phyloP scores from a whole-genome alignment of 1,284 basidiomycete genomes.

The Cronartium quercuum region DNA sequence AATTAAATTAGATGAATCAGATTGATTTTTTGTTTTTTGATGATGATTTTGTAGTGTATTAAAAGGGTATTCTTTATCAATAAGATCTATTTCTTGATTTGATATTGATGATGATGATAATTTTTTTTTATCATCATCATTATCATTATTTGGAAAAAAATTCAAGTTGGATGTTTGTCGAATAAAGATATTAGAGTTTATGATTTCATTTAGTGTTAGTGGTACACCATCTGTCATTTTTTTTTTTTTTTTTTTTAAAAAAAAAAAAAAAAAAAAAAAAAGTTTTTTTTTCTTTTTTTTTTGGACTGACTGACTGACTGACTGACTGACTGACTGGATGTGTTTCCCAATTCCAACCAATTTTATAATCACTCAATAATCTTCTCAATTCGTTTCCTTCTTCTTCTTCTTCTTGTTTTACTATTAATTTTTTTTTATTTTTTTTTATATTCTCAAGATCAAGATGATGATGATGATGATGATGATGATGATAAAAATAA shows the following conservation, averaged over 20 bases:
- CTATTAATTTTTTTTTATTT: no score
- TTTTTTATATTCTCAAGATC: no score
- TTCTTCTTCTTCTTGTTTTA: no score
- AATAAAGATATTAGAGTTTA: constrained; percentile 15
- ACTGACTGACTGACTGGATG: neutral
- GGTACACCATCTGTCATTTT: constrained; percentile 18
- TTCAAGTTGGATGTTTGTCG: neutral
- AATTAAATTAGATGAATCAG: neutral
- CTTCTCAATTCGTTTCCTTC: no score
- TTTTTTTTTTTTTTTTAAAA: no score
- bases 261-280: neutral
- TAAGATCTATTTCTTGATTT: neutral
- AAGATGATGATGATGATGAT: no score
- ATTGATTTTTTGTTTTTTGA: neutral
- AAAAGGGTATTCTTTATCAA: neutral
- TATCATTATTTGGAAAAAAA: neutral
- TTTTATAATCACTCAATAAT: no score
- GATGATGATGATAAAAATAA: neutral
- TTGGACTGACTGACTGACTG: neutral
- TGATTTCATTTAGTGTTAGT: neutral
- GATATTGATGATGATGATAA: neutral
- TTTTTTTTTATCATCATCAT: neutral
- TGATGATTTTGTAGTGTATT: neutral
- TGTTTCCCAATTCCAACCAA: neutral
- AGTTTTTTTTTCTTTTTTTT: no score